Evolutionary conservation across 1,139 yeast species (phyloP).

Genomic region (Pichia sp.): DNA sequence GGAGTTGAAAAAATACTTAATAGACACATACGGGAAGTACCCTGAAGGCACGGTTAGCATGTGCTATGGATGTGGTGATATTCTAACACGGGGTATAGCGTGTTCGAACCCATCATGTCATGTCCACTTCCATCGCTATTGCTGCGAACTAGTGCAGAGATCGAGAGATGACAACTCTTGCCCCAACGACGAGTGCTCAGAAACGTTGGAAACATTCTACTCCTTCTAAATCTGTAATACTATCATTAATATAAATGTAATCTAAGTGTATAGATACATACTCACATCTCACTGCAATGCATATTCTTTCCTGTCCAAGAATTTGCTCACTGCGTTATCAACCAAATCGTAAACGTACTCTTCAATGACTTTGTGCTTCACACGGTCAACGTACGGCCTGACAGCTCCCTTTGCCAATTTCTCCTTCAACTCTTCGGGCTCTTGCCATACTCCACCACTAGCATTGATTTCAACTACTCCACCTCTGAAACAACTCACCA

Average conservation of each 20-base stretch:
- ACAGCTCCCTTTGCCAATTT: constrained; percentile 31
- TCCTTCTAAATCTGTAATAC: constrained; percentile 12
- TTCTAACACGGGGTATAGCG: constrained; percentile 51
- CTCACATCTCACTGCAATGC: not conserved
- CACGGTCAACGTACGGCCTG: constrained; percentile 50
- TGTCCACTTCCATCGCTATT: constrained; percentile 45
- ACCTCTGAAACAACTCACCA: constrained; percentile 74
- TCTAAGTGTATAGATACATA: not conserved
- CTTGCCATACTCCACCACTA: constrained; percentile 57
- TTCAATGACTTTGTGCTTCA: constrained; percentile 68
- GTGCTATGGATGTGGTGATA: constrained; percentile 52
- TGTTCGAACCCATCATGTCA: constrained; percentile 37
- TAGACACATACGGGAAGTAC: constrained; percentile 35
- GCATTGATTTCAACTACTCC: constrained; percentile 71
- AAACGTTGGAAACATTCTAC: constrained; percentile 17
- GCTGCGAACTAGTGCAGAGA: constrained; percentile 39
- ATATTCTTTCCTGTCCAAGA: constrained; percentile 39
- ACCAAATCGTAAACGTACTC: constrained; percentile 79
- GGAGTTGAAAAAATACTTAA: constrained; percentile 45
- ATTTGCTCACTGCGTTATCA: constrained; percentile 77
- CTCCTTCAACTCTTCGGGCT: constrained; percentile 37
- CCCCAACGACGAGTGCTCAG: constrained; percentile 30
- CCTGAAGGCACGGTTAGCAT: constrained; percentile 40
- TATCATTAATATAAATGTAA: not conserved
- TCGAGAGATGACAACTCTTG: constrained; percentile 28